Conservation (phyloP, 129 eudicot species). For the Smallanthus sonchifolius region DNA sequence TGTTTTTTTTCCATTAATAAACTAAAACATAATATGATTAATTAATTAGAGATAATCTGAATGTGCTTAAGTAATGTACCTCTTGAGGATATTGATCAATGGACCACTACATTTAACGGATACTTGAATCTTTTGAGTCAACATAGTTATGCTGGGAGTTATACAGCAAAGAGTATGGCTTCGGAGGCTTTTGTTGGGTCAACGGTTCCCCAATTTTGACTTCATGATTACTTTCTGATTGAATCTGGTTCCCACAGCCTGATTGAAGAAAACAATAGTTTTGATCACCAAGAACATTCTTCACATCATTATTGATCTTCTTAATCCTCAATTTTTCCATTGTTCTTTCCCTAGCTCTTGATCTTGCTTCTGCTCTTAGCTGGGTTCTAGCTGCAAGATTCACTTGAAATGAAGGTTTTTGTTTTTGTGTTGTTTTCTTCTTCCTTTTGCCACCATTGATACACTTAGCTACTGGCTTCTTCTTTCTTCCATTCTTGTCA, state of each 20-base stretch:
- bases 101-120: constrained; percentile 1
- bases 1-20: neutral
- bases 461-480: constrained; percentile 16
- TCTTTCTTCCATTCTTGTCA: constrained; percentile 12
- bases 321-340: constrained; percentile 40
- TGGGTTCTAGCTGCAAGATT: constrained; percentile 39
- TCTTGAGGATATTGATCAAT: constrained; percentile 16
- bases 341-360: constrained; percentile 84
- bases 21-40: neutral
- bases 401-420: constrained; percentile 14
- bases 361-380: constrained; percentile 78
- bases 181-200: constrained; percentile 17
- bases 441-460: constrained; percentile 15
- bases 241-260: neutral
- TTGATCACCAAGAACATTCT: constrained; percentile 19
- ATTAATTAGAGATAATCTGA: neutral
- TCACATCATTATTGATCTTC: constrained; percentile 18
- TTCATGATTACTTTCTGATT: constrained; percentile 20
- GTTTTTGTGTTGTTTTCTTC: constrained; percentile 21
- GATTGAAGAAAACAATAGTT: constrained; percentile 22
- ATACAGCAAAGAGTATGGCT: constrained; percentile 31
- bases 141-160: constrained; percentile 10
- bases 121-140: constrained; percentile 19
- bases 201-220: constrained; percentile 30
- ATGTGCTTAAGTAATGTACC: constrained; percentile 16